A percentile compares a stretch with the other conserved stretches of the same genome.
These are phyloP conservation scores for Rubus idaeus DNA, from an alignment of 306 rosid genomes.

Conservation along the genomic window DNA sequence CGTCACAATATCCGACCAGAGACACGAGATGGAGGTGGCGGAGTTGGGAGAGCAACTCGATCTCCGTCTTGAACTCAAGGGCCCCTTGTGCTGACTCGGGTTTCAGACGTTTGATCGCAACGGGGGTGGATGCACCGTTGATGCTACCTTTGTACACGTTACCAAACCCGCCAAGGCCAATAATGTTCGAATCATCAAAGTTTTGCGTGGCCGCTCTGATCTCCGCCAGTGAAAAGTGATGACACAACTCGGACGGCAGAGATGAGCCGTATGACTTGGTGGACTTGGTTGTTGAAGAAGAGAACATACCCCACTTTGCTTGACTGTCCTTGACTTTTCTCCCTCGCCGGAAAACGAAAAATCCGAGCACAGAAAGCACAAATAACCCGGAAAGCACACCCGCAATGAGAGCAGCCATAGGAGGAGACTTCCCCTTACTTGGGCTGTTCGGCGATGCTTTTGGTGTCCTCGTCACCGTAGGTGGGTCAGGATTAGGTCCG, in stretches of 20 bases:
- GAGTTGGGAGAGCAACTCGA: conserved; percentile 22
- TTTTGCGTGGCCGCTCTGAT: conserved; percentile 24
- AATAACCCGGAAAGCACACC: not conserved
- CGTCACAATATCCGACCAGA: conserved; percentile 16
- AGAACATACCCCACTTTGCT: not conserved
- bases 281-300: not conserved
- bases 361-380: not conserved
- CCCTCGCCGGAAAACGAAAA: not conserved
- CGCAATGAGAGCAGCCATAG: not conserved
- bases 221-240: conserved; percentile 27
- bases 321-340: not conserved
- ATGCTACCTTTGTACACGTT: conserved; percentile 17
- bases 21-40: conserved; percentile 24
- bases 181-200: conserved; percentile 17
- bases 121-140: not conserved
- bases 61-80: conserved; percentile 26
- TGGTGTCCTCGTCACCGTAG: not conserved
- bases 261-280: conserved; percentile 4
- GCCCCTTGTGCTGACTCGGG: conserved; percentile 23
- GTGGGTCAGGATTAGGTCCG: conserved; percentile 18
- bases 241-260: conserved; percentile 10
- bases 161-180: conserved; percentile 31
- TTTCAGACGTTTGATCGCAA: conserved; percentile 29
- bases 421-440: not conserved
- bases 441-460: not conserved